Conservation (phyloP, 768 basidiomycete genomes). For the Heimioporus sp. region DNA sequence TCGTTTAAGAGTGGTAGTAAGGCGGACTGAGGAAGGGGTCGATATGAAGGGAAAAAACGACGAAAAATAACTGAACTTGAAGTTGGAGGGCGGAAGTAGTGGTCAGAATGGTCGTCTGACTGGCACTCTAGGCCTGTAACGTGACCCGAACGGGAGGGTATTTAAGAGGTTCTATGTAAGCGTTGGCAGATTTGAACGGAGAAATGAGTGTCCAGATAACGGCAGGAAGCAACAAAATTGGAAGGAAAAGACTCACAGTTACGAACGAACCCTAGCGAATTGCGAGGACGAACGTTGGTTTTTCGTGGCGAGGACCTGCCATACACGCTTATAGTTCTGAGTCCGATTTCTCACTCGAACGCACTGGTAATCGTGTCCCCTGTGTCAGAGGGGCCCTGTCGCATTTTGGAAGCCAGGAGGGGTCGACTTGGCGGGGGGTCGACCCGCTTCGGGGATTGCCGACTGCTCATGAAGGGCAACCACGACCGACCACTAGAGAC, state of each 20-base stretch:
- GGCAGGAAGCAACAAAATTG: conserved; percentile 15
- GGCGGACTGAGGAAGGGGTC: conserved; percentile 7
- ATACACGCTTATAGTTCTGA: conserved; percentile 5
- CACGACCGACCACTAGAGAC: not conserved
- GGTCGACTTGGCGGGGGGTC: conserved; percentile 11
- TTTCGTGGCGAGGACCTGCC: conserved; percentile 13
- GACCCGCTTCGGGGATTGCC: conserved; percentile 13
- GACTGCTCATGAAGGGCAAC: conserved; percentile 4
- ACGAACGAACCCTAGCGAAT: conserved; percentile 16
- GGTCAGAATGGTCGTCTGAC: conserved; percentile 2
- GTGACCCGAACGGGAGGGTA: conserved; percentile 1
- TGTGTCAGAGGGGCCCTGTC: conserved; percentile 5
- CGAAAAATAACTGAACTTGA: too few relatives aligned
- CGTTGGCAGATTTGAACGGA: not conserved
- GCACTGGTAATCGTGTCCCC: too few relatives aligned
- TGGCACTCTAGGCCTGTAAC: not conserved
- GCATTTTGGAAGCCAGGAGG: not conserved
- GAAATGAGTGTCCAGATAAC: conserved; percentile 11
- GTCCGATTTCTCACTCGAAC: conserved; percentile 6
- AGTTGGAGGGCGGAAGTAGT: not conserved
- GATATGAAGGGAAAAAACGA: not conserved
- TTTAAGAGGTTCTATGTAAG: conserved; percentile 7
- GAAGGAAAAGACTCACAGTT: conserved; percentile 9
- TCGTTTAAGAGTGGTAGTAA: conserved; percentile 11
- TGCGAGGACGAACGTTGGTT: conserved; percentile 25